Percentiles rank a stretch among this genome's conserved stretches.
These are phyloP conservation scores for Sclerospora graminicola DNA, from an alignment of 352 stramenopile species.

Conservation along the genomic window DNA sequence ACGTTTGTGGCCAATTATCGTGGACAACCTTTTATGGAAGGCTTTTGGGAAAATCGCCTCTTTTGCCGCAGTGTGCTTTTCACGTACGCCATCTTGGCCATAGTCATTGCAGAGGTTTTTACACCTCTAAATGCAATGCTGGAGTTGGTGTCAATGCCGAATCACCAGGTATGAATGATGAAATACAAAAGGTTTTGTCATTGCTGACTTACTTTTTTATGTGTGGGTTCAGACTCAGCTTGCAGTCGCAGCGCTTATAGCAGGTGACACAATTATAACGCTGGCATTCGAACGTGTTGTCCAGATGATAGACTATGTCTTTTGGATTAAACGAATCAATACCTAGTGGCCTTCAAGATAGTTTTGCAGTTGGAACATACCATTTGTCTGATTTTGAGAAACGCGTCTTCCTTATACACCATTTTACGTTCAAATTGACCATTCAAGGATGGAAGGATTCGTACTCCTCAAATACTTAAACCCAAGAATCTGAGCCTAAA, in stretches of 20 bases:
- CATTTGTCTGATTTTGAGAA: too few relatives aligned
- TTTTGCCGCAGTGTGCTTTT: constrained; percentile 85
- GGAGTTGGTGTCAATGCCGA: constrained; percentile 86
- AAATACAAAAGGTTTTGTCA: not conserved
- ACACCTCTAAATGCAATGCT: constrained; percentile 85
- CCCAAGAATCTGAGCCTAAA: too few relatives aligned
- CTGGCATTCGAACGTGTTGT: constrained; percentile 34
- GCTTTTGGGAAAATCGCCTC: constrained; percentile 91
- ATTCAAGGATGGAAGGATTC: too few relatives aligned
- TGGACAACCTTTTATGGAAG: constrained; percentile 98
- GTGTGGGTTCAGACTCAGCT: constrained; percentile 27
- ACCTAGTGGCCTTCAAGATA: too few relatives aligned
- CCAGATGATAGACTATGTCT: constrained; percentile 27
- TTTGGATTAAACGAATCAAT: too few relatives aligned
- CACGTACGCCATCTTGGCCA: constrained; percentile 72
- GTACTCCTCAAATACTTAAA: too few relatives aligned
- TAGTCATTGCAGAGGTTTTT: constrained; percentile 86
- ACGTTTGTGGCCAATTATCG: constrained; percentile 98
- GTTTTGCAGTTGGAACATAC: too few relatives aligned
- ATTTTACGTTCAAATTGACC: too few relatives aligned
- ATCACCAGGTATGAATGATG: constrained; percentile 23
- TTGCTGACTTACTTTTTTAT: constrained; percentile 6
- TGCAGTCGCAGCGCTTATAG: constrained; percentile 40
- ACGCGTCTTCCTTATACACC: too few relatives aligned
- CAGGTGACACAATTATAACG: constrained; percentile 38